A percentile compares a stretch with the other conserved stretches of the same genome.
Evolutionary conservation across 2,329 filamentous ascomycete species (phyloP).

Genomic region (Colletotrichum sp.): DNA sequence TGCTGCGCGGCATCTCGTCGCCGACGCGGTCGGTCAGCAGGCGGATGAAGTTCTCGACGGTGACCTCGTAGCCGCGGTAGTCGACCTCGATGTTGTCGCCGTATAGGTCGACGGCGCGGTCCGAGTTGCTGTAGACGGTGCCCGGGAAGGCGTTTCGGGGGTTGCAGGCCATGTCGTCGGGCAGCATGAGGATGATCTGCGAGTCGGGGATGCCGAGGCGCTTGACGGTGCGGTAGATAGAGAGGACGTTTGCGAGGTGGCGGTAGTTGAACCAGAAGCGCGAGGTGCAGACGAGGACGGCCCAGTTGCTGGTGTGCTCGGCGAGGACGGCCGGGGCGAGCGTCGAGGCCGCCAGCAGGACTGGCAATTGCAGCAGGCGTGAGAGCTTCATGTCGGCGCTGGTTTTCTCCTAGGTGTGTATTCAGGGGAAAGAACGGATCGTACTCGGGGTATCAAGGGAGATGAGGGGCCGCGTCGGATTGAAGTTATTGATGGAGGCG

Average conservation of each 20-base stretch:
- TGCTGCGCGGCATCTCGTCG: constrained; percentile 93
- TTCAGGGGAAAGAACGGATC: not conserved
- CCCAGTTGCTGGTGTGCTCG: constrained; percentile 98
- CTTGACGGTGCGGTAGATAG: constrained; percentile 97
- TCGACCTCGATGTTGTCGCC: constrained; percentile 99
- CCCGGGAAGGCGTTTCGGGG: constrained; percentile 97
- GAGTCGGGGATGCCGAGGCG: constrained; percentile 96
- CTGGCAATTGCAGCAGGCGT: constrained; percentile 47
- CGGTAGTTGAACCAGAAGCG: constrained; percentile 99
- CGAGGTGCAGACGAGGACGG: constrained; percentile 96
- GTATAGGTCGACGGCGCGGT: constrained; percentile 93
- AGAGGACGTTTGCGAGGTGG: constrained; percentile 96
- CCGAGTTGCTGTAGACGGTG: constrained; percentile 97
- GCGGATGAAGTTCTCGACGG: constrained; percentile 97
- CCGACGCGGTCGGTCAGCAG: constrained; percentile 93
- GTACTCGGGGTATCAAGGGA: not conserved
- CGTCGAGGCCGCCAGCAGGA: constrained; percentile 53
- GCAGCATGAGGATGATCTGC: constrained; percentile 99
- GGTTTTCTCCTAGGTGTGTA: not conserved
- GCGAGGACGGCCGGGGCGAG: constrained; percentile 53
- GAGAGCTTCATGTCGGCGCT: constrained; percentile 55
- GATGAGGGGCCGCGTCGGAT: not conserved
- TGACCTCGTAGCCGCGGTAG: constrained; percentile 97
- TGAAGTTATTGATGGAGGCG: not conserved
- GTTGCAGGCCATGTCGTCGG: constrained; percentile 99